phyloP scores from a whole-genome alignment of 768 basidiomycete genomes.

The Agaricus sinodeliciosus region DNA sequence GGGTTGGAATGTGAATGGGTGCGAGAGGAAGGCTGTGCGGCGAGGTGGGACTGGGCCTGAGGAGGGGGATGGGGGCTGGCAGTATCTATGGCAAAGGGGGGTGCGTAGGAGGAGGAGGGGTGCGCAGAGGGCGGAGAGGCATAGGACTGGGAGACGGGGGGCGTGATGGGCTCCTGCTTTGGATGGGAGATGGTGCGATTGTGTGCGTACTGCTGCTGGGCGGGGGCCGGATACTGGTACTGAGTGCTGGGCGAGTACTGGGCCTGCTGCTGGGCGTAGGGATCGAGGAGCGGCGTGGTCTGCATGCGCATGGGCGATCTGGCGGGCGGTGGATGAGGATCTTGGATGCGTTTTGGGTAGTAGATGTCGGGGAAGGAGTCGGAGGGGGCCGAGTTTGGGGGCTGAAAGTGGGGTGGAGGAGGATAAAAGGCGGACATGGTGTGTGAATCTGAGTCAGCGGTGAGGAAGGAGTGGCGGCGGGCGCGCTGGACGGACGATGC shows the following conservation, averaged over 20 bases:
- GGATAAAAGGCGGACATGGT: constrained; percentile 48
- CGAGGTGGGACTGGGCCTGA: constrained; percentile 46
- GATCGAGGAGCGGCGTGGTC: constrained; percentile 54
- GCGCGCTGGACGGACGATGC: constrained; percentile 39
- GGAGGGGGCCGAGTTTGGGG: constrained; percentile 23
- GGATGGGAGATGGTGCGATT: constrained; percentile 51
- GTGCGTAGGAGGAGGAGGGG: constrained; percentile 14
- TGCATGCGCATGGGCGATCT: constrained; percentile 60
- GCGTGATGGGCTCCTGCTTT: constrained; percentile 45
- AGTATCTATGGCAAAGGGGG: constrained; percentile 56
- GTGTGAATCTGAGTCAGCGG: constrained; percentile 41
- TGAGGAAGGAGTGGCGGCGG: constrained; percentile 33
- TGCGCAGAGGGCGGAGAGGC: constrained; percentile 37
- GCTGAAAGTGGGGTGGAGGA: no score
- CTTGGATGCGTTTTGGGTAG: constrained; percentile 52
- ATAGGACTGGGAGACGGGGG: constrained; percentile 46
- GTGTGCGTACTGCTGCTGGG: constrained; percentile 40
- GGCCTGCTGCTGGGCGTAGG: constrained; percentile 64
- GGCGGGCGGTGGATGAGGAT: constrained; percentile 37
- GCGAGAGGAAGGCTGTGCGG: constrained; percentile 39
- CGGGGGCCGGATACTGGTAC: constrained; percentile 40
- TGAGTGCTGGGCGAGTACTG: constrained; percentile 58
- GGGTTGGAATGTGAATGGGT: constrained; percentile 62
- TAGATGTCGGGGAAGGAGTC: constrained; percentile 60
- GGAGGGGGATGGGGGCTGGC: constrained; percentile 52